Base-by-base conservation (phyloP, 2,329 filamentous ascomycete species). In the Trichophyton equinum region DNA sequence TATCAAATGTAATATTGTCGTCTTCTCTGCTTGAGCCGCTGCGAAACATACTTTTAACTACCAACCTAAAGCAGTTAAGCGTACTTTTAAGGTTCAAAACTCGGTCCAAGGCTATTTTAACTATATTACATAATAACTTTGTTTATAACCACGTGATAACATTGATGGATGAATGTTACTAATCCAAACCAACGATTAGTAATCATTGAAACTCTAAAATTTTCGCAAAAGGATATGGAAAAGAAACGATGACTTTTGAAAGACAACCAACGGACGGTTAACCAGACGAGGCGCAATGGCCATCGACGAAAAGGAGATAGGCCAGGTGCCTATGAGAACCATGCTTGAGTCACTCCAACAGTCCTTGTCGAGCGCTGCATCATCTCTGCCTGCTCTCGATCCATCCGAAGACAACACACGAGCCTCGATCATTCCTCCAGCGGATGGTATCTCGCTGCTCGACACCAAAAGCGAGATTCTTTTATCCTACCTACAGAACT, bases 391-490 rank as follows among this genome's bases (percentile, higher is more conserved):
- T 5, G 22, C 53, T 15, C 18, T 58, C 3, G 66, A 68, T 36
- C 33, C 68, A 2, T 63, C 65, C 57, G 69, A 70, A 18, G 69
- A 70, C 58, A 62, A 65, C 0, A 84, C 88, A 0, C 79, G 86
- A 53, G 84, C 91, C 62, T 84, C 86, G 13, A 82, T 95, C 62
- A 77, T 87, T 57, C 83, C 88, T n/a, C 86, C 88, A 1, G 81
- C 86, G 65, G 85, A 96, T 68, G 92, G 94, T 70, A 94, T 99
- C 62, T 96, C 94, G 0, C 84, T 99, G 0, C 85, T 99, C 69
- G 91, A 97, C 71, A 85, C 89, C 65, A 99, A 99, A 77, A 97
- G 95, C 75, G 94, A 99, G 72, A 81, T 99, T n/a, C 85, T 99
- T 18, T 85, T 99, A 44, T 92, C 92, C 3, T 99, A 99, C 74